Percentiles rank a stretch among this genome's conserved stretches.
Evolutionary conservation across 352 stramenopile genomes (phyloP).

Genomic region (Stramenopiles sp.): DNA sequence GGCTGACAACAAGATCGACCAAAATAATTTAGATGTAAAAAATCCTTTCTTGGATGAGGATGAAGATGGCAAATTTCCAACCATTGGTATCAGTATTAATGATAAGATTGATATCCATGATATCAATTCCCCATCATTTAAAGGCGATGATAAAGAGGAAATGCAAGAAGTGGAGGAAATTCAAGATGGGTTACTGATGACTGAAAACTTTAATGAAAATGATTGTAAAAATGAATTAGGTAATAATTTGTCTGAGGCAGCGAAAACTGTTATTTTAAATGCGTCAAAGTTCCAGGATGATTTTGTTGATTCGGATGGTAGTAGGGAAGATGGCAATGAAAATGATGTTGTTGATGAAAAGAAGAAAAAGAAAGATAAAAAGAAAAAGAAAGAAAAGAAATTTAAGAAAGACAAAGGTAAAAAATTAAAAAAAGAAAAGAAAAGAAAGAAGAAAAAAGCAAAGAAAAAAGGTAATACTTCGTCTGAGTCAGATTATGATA

Average conservation of each 20-base stretch:
- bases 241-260: not conserved
- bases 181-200: too few species aligned
- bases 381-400: constrained; percentile 4
- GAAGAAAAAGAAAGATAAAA: not conserved
- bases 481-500: too few species aligned
- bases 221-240: not conserved
- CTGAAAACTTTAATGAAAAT: not conserved
- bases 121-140: too few species aligned
- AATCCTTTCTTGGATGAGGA: not conserved
- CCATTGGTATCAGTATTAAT: not conserved
- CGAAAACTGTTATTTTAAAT: not conserved
- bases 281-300: not conserved
- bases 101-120: too few species aligned
- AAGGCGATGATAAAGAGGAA: not conserved
- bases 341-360: not conserved
- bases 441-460: not conserved
- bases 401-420: too few species aligned
- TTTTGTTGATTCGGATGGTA: not conserved
- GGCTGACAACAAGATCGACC: not conserved
- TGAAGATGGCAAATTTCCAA: not conserved
- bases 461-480: not conserved
- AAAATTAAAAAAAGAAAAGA: constrained; percentile 1
- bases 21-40: not conserved
- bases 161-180: not conserved
- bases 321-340: not conserved